Base-by-base conservation (phyloP, 164 flowering plant species). In the Echeveria elegans region DNA sequence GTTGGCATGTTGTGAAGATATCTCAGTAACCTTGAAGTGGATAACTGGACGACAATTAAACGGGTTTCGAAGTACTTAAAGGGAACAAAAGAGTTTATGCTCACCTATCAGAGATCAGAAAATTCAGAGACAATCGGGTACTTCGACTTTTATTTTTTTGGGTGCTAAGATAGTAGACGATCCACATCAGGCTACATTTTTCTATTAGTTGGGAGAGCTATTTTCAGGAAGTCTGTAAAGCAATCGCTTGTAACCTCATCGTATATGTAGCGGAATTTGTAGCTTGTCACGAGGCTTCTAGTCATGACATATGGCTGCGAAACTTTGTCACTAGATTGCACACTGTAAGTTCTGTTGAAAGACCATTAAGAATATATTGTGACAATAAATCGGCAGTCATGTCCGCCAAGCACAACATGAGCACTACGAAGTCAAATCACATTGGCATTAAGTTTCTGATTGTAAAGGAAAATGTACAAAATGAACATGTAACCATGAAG, bases 381-480 rank as follows among this genome's bases (percentile, higher is more conserved):
- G 62, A 72, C 66, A 72, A 72, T 58, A 72, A 63, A 5, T 62
- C 63, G 16, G 70, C 70, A 67, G 62, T 62, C 15, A 28, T 30
- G 11, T 72, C 61, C 34, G 67, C 67, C 34, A 66, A 62, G 21
- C 63, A 72, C 59, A 63, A 68, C 43, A 68, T 53, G 66, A 68
- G 68, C 38, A 63, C 68, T 1, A 29, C 61, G n/a, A 53, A 68
- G 59, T 72, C 71, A 63, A 72, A 72, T 16, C 37, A 63, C 21
- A 68, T 72, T 21, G 64, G 68, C 45, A 68, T 72, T 34, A 68
- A 72, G 68, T 68, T 63, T 45, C 68, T 72, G 5, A 65, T 72
- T 72, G 41, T 68, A 2, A 72, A 72, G 41, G 75, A 68, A 68
- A 72, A 43, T 67, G 68, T 43, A 70, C 45, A 24, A 2, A 62